These are phyloP conservation scores for Datura wrightii DNA, from an alignment of 257 asterid species.

Conservation along the genomic window DNA sequence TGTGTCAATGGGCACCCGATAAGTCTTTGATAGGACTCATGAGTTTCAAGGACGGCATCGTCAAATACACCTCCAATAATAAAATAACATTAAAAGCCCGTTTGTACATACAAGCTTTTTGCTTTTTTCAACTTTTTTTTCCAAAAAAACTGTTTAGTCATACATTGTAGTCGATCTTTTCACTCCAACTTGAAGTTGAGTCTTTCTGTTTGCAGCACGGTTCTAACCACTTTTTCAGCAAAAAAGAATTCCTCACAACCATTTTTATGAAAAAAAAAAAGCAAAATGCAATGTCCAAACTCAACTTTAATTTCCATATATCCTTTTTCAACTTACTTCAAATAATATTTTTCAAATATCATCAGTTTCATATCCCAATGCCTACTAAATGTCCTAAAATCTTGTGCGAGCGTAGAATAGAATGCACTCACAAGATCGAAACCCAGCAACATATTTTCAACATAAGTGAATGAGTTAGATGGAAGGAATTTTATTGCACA, in stretches of 20 bases:
- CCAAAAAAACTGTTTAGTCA: not conserved
- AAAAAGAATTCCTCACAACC: not conserved
- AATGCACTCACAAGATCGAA: not conserved
- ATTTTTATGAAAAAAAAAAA: not conserved
- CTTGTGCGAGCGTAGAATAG: not conserved
- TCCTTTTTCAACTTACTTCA: conserved; percentile 1
- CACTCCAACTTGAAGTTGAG: not conserved
- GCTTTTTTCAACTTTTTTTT: not conserved
- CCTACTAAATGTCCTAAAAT: conserved; percentile 13
- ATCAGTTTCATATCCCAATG: not conserved
- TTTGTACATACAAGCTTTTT: not conserved
- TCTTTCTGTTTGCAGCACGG: not conserved
- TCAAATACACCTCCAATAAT: conserved; percentile 12
- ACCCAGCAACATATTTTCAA: not conserved
- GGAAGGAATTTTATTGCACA: conserved; percentile 18
- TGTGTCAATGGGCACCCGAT: not conserved
- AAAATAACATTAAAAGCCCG: not conserved
- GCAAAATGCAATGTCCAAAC: not conserved
- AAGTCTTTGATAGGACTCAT: not conserved
- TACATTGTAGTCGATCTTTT: not conserved
- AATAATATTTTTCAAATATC: not conserved
- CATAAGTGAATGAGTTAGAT: not conserved
- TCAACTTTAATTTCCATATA: not conserved
- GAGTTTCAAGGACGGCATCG: not conserved
- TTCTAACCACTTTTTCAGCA: not conserved